A percentile compares a stretch with the other conserved stretches of the same genome.
These are phyloP conservation scores for Actinidia chinensis DNA, from an alignment of 179 eudicot species.

Conservation along the genomic window DNA sequence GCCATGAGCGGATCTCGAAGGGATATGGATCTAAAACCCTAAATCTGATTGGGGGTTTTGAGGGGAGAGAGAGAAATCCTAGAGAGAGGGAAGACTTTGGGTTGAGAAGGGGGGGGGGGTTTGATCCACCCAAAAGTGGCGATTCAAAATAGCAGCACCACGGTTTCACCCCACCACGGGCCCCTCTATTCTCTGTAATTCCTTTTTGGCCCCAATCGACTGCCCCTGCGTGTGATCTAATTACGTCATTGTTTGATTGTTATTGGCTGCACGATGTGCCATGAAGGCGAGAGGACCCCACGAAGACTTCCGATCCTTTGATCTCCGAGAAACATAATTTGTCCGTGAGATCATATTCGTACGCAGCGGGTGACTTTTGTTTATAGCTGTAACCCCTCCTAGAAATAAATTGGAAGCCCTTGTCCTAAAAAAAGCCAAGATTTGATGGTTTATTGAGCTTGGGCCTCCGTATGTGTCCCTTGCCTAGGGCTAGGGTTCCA, in stretches of 20 bases:
- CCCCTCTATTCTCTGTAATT: background rate
- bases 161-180: constrained; percentile 3
- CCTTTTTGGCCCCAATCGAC: background rate
- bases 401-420: background rate
- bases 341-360: background rate
- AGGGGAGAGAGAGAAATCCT: background rate
- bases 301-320: background rate
- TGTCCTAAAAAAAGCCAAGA: background rate
- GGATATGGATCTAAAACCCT: constrained; percentile 24
- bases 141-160: constrained; percentile 46
- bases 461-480: background rate
- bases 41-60: background rate
- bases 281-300: background rate
- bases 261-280: constrained; percentile 6
- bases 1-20: constrained; percentile 50
- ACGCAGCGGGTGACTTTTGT: background rate
- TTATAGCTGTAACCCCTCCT: background rate
- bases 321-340: background rate
- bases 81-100: constrained; percentile 24
- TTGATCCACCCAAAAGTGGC: constrained; percentile 29
- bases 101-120: constrained; percentile 30
- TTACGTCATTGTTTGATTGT: constrained; percentile 3
- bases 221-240: background rate
- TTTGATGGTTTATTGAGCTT: background rate
- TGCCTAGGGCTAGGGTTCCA: too few relatives aligned